phyloP scores from a whole-genome alignment of 352 stramenopile species.

The Phytophthora meadii region DNA sequence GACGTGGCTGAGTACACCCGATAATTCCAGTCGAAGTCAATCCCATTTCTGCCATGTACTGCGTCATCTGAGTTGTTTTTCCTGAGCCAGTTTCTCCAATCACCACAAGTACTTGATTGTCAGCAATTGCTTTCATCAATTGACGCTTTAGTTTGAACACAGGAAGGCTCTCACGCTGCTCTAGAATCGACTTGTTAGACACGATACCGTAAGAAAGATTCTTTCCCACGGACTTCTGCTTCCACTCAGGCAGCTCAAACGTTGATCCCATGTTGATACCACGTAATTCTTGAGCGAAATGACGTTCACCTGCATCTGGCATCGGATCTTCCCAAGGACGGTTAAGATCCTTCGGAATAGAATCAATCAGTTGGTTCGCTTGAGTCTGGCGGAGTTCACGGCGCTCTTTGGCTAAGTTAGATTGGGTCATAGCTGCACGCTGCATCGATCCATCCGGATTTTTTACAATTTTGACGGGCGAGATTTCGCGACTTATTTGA shows the following conservation, averaged over 20 bases:
- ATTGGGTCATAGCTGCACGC: conserved; percentile 97
- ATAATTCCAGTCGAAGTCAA: conserved; percentile 97
- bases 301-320: conserved; percentile 95
- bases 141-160: conserved; percentile 98
- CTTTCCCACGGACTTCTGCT: conserved; percentile 97
- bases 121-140: conserved; percentile 94
- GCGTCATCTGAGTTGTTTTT: conserved; percentile 99
- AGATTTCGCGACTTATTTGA: conserved; percentile 89
- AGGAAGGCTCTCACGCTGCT: conserved; percentile 97
- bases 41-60: conserved; percentile 99
- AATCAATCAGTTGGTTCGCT: conserved; percentile 96
- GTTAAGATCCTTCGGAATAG: conserved; percentile 99
- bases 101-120: conserved; percentile 98
- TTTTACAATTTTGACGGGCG: conserved; percentile 98
- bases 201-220: conserved; percentile 97
- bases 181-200: conserved; percentile 94
- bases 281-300: conserved; percentile 97
- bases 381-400: conserved; percentile 97
- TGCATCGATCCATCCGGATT: conserved; percentile 99
- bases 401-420: conserved; percentile 97
- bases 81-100: conserved; percentile 99
- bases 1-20: conserved; percentile 97
- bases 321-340: conserved; percentile 99
- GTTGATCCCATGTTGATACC: conserved; percentile 92
- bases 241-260: conserved; percentile 97